Base-by-base conservation (phyloP, 345 rosid genomes). In the Balakata baccata region DNA sequence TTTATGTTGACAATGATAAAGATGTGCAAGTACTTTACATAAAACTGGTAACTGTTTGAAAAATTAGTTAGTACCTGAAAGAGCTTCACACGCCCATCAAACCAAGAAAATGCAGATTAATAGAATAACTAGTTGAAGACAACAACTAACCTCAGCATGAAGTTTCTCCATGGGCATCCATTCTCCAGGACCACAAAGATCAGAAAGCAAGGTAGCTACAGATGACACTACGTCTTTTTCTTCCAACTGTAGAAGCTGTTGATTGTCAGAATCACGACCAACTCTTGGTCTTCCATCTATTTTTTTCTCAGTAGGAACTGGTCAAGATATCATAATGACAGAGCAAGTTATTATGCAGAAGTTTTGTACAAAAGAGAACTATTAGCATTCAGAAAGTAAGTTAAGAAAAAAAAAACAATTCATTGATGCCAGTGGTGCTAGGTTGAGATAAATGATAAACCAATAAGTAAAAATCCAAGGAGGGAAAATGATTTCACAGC, bases 81-180 rank as follows among this genome's bases (percentile, higher is more conserved):
- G 34, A 29, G 1, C 1, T 29, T 29, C 34, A 29, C 34, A 29
- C 2, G 34, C 34, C 34, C 34, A 29, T 29, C 34, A 29, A 29
- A 29, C 34, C 1, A 23, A 51, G 45, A 53, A 22, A 38, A 51
- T 51, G 58, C 25, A 74, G 64, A 53, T 54, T 22, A 43, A 6
- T 7, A 56, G 38, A 46, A 37, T 39, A 41, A 50, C 52, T 6
- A 47, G 34, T 10, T 62, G 66, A 45, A 46, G 54, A n/a, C 45
- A 50, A 56, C 10, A 56, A 77, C 85, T 80, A 80, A 95, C 99
- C 99, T 89, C 88, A 11, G 87, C 67, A 72, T 95, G 97, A 68
- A 95, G 98, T 82, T 85, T 91, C 80, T 91, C 96, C 99, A 95
- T 92, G 11, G 99, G 87, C 98, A 95, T 95, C 99, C 99, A 95